Percentiles rank a stretch among this genome's conserved stretches.
phyloP scores from a whole-genome alignment of 2,329 filamentous ascomycete species.

The Fusarium irregulare region DNA sequence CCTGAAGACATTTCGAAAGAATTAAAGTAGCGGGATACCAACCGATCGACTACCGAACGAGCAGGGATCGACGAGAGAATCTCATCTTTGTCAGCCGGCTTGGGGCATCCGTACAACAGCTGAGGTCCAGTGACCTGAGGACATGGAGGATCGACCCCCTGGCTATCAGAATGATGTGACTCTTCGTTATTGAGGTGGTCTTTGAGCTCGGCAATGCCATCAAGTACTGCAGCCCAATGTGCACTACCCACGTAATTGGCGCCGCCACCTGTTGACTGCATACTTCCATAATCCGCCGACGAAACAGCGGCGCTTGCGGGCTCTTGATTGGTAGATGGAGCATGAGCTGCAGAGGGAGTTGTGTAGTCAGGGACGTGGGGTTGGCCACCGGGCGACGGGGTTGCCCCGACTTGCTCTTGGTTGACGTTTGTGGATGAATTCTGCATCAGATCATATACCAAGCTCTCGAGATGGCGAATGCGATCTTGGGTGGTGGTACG shows the following conservation, averaged over 20 bases:
- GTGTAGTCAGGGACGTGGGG: not conserved
- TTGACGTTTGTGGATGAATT: constrained; percentile 8
- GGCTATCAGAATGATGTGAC: not conserved
- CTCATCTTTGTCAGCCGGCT: constrained; percentile 43
- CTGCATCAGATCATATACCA: constrained; percentile 46
- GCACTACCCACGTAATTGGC: constrained; percentile 51
- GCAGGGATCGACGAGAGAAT: constrained; percentile 51
- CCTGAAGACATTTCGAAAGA: constrained; percentile 43
- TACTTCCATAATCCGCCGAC: constrained; percentile 47
- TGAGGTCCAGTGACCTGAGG: constrained; percentile 28
- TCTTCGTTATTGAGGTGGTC: constrained; percentile 50
- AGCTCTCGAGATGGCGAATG: constrained; percentile 43
- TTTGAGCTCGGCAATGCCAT: constrained; percentile 55
- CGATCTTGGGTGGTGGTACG: constrained; percentile 12
- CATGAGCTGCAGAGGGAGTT: not conserved
- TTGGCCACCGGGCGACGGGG: not conserved
- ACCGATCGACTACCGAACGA: constrained; percentile 48
- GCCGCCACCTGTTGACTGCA: constrained; percentile 43
- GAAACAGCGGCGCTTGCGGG: not conserved
- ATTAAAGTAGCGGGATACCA: constrained; percentile 54
- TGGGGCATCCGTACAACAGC: constrained; percentile 50
- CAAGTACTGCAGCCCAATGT: constrained; percentile 57
- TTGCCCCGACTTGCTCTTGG: not conserved
- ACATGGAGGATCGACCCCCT: rapidly evolving
- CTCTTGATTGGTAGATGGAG: not conserved